Conservation (phyloP, 164 flowering plant species). For the Malania oleifera region DNA sequence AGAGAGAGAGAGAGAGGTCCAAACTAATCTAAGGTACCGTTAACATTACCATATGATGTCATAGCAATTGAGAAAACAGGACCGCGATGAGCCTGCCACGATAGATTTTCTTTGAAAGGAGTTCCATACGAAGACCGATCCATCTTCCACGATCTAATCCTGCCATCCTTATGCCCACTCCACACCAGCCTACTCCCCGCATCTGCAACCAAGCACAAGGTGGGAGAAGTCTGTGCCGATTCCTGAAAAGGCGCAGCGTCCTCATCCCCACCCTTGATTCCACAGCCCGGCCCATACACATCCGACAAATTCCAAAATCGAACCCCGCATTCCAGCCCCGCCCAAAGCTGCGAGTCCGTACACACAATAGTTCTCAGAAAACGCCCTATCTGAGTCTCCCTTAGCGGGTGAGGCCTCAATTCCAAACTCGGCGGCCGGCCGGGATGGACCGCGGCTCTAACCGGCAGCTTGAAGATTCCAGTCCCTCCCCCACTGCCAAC, state of each 20-base stretch:
- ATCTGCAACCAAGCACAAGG: slow-evolving; percentile 44
- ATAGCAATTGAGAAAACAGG: slow-evolving; percentile 43
- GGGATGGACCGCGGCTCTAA: slow-evolving; percentile 46
- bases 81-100: slow-evolving; percentile 56
- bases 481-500: slow-evolving; percentile 41
- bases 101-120: slow-evolving; percentile 30
- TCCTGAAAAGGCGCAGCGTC: slow-evolving; percentile 46
- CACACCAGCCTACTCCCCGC: slow-evolving; percentile 40
- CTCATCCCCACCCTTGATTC: slow-evolving; percentile 27
- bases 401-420: slow-evolving; percentile 54
- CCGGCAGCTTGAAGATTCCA: slow-evolving; percentile 44
- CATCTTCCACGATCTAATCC: slow-evolving; percentile 43
- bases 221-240: slow-evolving; percentile 26
- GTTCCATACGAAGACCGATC: slow-evolving; percentile 2
- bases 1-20: no score
- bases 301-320: slow-evolving; percentile 42
- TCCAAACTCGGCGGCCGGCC: slow-evolving; percentile 55
- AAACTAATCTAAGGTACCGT: no score
- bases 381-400: slow-evolving; percentile 51
- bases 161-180: slow-evolving; percentile 68
- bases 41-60: slow-evolving; percentile 35
- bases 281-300: slow-evolving; percentile 18
- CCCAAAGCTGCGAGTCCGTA: slow-evolving; percentile 41
- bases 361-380: slow-evolving; percentile 36
- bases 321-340: slow-evolving; percentile 40